phyloP scores from a whole-genome alignment of 2,329 filamentous ascomycete genomes.

The Talaromyces atroroseus region DNA sequence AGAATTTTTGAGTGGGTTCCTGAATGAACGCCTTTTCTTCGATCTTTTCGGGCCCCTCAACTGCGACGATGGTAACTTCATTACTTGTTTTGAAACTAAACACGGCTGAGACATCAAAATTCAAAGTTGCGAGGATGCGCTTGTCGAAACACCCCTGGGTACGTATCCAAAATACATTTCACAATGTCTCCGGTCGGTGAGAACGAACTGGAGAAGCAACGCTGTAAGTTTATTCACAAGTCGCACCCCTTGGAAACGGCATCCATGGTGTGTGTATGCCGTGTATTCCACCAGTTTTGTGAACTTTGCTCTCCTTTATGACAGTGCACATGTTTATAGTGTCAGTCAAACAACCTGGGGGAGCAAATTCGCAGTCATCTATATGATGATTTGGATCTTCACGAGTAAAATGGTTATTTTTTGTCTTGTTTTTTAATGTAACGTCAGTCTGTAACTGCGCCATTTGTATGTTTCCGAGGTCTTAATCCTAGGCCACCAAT shows the following conservation, averaged over 20 bases:
- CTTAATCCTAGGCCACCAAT: no score
- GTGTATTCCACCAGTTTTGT: conserved; percentile 51
- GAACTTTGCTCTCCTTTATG: conserved; percentile 54
- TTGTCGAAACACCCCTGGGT: conserved; percentile 52
- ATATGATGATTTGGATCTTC: conserved; percentile 45
- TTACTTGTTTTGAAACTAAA: conserved; percentile 50
- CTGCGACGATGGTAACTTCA: conserved; percentile 58
- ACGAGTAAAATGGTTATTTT: conserved; percentile 54
- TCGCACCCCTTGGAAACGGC: conserved; percentile 34
- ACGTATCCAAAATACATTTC: conserved; percentile 45
- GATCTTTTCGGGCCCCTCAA: conserved; percentile 43
- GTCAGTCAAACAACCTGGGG: conserved; percentile 21
- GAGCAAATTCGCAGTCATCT: conserved; percentile 7
- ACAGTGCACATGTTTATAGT: conserved; percentile 38
- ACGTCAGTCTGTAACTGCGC: no score
- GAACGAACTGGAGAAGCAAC: conserved; percentile 57
- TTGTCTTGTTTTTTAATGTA: no score
- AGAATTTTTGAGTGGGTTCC: conserved; percentile 42
- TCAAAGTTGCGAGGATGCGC: conserved; percentile 46
- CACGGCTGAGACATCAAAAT: conserved; percentile 51
- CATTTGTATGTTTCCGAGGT: no score
- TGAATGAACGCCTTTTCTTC: conserved; percentile 49
- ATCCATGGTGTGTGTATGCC: conserved; percentile 53
- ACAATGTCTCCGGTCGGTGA: conserved; percentile 54
- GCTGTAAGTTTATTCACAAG: conserved; percentile 42